phyloP scores from a whole-genome alignment of 1,139 yeast species.

The Magnusiomyces starmeri region DNA sequence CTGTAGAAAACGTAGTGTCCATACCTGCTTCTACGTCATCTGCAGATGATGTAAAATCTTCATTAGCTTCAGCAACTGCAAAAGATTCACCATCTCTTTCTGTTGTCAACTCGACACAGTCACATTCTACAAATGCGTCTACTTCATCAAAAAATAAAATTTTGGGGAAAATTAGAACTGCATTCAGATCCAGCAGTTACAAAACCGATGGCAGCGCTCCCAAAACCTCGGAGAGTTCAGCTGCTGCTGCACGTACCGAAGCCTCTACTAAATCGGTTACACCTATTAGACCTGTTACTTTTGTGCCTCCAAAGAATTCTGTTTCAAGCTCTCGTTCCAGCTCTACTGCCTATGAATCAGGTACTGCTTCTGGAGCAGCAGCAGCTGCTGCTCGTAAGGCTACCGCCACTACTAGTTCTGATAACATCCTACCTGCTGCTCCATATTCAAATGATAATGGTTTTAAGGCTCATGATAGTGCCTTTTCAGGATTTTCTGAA shows the following conservation, averaged over 20 bases:
- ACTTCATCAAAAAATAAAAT: constrained; percentile 3
- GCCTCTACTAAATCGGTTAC: constrained; percentile 4
- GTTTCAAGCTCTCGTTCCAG: not conserved
- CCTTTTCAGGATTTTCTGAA: constrained; percentile 18
- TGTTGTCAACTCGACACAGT: not conserved
- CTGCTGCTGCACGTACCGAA: constrained; percentile 1
- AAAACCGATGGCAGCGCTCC: not conserved
- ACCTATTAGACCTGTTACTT: not conserved
- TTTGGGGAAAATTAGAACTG: constrained; percentile 4
- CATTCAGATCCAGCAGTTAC: not conserved
- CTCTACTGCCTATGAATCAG: constrained; percentile 5
- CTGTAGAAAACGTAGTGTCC: too few species aligned
- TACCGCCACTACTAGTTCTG: constrained; percentile 1
- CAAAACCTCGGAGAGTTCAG: not conserved
- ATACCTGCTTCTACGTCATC: not conserved
- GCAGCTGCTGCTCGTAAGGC: constrained; percentile 13
- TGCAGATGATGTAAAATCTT: not conserved
- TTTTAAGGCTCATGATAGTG: constrained; percentile 6
- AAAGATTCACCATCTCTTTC: constrained; percentile 2
- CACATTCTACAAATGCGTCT: not conserved
- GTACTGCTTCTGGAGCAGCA: constrained; percentile 11
- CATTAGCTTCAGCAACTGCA: not conserved
- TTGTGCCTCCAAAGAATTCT: not conserved
- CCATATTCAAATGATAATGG: constrained; percentile 3
- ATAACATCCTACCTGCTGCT: constrained; percentile 6